phyloP scores from a whole-genome alignment of 2,329 filamentous ascomycete species.

The Verticillium isaacii region DNA sequence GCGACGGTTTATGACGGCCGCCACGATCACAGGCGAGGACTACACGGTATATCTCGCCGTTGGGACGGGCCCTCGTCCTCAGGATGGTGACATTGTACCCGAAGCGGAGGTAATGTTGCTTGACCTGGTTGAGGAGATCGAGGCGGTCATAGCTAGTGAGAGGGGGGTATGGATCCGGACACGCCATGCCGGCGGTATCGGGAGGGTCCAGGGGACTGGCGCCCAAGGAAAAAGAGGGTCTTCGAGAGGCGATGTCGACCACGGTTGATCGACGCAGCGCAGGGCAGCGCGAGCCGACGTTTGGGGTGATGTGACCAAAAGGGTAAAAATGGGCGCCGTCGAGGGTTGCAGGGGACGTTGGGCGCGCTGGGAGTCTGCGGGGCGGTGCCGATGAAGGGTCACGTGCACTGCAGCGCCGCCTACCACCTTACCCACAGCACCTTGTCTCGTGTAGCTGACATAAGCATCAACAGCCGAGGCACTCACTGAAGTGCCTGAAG shows the following conservation, averaged over 20 bases:
- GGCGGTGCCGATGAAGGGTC: not conserved
- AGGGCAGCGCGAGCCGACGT: no score
- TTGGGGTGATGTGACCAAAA: not conserved
- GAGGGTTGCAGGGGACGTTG: not conserved
- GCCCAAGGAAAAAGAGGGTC: not conserved
- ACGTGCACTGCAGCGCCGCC: not conserved
- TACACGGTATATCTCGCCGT: constrained; percentile 2
- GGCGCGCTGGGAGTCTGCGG: not conserved
- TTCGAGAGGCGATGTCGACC: not conserved
- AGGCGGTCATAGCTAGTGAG: not conserved
- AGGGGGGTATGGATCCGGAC: not conserved
- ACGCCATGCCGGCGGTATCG: not conserved
- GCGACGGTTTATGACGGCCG: not conserved
- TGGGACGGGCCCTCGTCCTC: not conserved
- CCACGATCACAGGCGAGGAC: not conserved
- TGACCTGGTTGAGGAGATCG: not conserved
- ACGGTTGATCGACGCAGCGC: no score
- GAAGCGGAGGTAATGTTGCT: not conserved
- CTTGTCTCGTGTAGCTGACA: not conserved
- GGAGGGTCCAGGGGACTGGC: not conserved
- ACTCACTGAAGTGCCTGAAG: not conserved
- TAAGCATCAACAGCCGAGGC: not conserved
- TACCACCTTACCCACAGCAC: no score
- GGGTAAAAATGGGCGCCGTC: not conserved
- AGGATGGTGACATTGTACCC: constrained; percentile 1